Evolutionary conservation across 192 early-diverging fungal genomes (phyloP).

Genomic region (Coemansia sp.): DNA sequence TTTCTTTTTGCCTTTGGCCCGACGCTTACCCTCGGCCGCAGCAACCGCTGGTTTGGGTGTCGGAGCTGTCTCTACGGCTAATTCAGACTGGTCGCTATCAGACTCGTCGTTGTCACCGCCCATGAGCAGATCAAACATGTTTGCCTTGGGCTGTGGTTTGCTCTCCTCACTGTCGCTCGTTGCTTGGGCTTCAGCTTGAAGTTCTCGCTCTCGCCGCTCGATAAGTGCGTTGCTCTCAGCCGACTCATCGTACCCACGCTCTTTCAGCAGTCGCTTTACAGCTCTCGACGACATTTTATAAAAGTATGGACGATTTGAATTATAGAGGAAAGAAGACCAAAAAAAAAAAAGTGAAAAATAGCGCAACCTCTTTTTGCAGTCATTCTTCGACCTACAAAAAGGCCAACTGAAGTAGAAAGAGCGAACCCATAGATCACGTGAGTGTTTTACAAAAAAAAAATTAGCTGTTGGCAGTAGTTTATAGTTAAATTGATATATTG

Average conservation of each 20-base stretch:
- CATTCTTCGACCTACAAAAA: too few relatives aligned
- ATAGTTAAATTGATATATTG: too few relatives aligned
- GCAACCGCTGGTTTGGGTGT: not conserved
- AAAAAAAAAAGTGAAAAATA: not conserved
- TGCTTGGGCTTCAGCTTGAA: constrained; percentile 1
- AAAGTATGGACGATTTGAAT: not conserved
- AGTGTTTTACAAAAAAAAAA: too few relatives aligned
- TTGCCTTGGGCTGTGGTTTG: constrained; percentile 12
- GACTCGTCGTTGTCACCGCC: constrained; percentile 21
- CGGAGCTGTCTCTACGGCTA: not conserved
- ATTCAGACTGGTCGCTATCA: not conserved
- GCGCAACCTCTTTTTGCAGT: not conserved
- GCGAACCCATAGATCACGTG: too few relatives aligned
- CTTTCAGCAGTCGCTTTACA: constrained; percentile 40
- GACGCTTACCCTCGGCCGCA: constrained; percentile 8
- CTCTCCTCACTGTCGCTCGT: not conserved
- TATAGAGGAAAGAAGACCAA: not conserved
- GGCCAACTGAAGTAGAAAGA: too few relatives aligned
- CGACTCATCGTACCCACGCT: constrained; percentile 53
- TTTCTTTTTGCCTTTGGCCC: constrained; percentile 18
- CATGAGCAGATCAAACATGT: constrained; percentile 54
- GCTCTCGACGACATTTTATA: constrained; percentile 54
- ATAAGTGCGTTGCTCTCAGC: constrained; percentile 35
- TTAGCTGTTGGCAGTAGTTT: too few relatives aligned
- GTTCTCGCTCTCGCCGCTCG: constrained; percentile 19